Conservation (phyloP, 108 stramenopile genomes). For the Phaeodactylum tricornutum region DNA sequence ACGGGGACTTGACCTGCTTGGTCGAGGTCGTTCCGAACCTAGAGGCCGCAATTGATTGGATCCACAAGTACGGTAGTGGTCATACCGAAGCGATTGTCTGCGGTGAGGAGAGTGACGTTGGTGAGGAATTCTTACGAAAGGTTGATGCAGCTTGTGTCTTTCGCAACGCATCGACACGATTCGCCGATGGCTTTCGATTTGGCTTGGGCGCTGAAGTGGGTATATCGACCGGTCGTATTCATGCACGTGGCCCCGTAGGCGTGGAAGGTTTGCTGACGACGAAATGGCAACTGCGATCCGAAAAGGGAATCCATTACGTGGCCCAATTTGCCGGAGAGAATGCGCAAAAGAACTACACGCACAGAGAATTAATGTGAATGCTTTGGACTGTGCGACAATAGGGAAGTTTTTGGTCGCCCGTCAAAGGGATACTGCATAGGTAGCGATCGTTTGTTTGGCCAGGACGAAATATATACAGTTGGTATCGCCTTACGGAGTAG, state of each 20-base stretch:
- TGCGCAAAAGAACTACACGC: conserved; percentile 51
- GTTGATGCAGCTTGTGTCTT: conserved; percentile 97
- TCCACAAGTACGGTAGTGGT: conserved; percentile 85
- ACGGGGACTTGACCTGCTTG: conserved; percentile 86
- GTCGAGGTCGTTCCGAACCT: conserved; percentile 87
- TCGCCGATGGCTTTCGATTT: conserved; percentile 97
- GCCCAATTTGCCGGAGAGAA: conserved; percentile 43
- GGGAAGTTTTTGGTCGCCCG: too few relatives aligned
- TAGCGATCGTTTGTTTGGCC: too few relatives aligned
- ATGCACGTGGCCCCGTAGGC: conserved; percentile 95
- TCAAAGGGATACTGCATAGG: too few relatives aligned
- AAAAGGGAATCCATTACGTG: conserved; percentile 32
- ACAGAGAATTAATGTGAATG: conserved; percentile 49
- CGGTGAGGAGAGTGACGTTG: conserved; percentile 64
- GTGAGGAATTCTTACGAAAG: conserved; percentile 79
- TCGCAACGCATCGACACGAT: conserved; percentile 96
- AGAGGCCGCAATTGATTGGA: conserved; percentile 91
- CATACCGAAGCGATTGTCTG: conserved; percentile 96
- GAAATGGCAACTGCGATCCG: conserved; percentile 89
- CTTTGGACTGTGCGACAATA: too few relatives aligned
- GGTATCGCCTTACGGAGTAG: too few relatives aligned
- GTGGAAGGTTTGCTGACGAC: conserved; percentile 94
- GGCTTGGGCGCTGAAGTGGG: conserved; percentile 98
- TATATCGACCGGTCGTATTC: conserved; percentile 93
- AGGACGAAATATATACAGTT: too few relatives aligned